phyloP scores from a whole-genome alignment of 140 eudicot species.

The Anethum foeniculum region DNA sequence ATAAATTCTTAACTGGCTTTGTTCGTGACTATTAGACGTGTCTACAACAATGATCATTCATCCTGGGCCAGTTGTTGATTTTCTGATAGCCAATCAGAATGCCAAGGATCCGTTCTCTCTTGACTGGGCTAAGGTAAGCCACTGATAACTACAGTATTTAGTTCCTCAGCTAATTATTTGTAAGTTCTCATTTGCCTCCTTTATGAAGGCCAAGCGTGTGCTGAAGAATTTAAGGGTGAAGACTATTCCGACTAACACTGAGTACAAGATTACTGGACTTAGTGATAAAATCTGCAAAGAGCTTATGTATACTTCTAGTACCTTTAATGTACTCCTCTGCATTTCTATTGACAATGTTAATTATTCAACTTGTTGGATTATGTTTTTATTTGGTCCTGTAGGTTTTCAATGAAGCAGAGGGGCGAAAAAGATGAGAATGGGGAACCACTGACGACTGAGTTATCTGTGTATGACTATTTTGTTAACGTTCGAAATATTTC shows the following conservation, averaged over 20 bases:
- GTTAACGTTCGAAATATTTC: conserved; percentile 29
- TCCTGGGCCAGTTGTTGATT: conserved; percentile 66
- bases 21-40: conserved; percentile 35
- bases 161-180: too few relatives aligned
- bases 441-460: conserved; percentile 24
- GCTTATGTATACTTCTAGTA: conserved; percentile 33
- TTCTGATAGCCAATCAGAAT: conserved; percentile 60
- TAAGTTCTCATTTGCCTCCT: neutral
- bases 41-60: conserved; percentile 60
- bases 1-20: neutral
- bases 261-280: conserved; percentile 54
- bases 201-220: conserved; percentile 45
- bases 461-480: conserved; percentile 59
- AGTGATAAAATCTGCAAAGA: conserved; percentile 54
- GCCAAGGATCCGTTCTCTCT: conserved; percentile 35
- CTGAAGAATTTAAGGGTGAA: conserved; percentile 52
- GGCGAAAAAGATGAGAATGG: conserved; percentile 22
- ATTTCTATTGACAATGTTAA: neutral
- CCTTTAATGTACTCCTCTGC: neutral
- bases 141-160: neutral
- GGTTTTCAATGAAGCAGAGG: conserved; percentile 41
- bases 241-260: conserved; percentile 35
- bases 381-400: conserved; percentile 9
- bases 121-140: conserved; percentile 69
- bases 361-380: neutral